Conservation (phyloP, 805 yeast species). For the Kodamaea hsintzibuensis region DNA sequence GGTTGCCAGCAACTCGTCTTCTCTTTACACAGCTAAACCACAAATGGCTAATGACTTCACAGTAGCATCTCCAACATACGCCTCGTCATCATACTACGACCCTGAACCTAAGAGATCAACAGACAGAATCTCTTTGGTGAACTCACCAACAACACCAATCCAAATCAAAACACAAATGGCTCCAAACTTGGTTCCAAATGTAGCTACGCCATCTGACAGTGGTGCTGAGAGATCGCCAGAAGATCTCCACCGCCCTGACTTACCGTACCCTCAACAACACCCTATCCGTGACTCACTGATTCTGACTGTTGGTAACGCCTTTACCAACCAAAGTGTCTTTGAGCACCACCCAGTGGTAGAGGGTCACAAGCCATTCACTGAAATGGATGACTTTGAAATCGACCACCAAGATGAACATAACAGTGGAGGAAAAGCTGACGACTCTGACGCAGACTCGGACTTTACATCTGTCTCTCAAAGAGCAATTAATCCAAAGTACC, state of each 20-base stretch:
- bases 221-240: slow-evolving; percentile 17
- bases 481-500: slow-evolving; percentile 62
- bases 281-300: slow-evolving; percentile 9
- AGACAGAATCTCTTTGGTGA: slow-evolving; percentile 22
- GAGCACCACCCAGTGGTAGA: slow-evolving; percentile 48
- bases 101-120: slow-evolving; percentile 7
- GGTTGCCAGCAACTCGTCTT: slow-evolving; percentile 16
- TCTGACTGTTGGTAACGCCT: slow-evolving; percentile 7
- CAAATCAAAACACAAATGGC: slow-evolving; percentile 32
- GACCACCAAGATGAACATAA: slow-evolving; percentile 14
- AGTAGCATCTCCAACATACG: slow-evolving; percentile 5
- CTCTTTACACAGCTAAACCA: slow-evolving; percentile 33
- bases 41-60: slow-evolving; percentile 38
- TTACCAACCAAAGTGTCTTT: slow-evolving; percentile 31
- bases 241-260: slow-evolving; percentile 11
- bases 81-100: slow-evolving; percentile 10
- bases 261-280: slow-evolving; percentile 27
- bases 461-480: slow-evolving; percentile 81
- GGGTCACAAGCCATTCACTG: slow-evolving; percentile 48
- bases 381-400: slow-evolving; percentile 35
- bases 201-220: slow-evolving; percentile 10
- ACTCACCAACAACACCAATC: slow-evolving; percentile 37
- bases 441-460: slow-evolving; percentile 55
- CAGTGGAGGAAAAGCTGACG: slow-evolving; percentile 13
- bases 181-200: slow-evolving; percentile 29